Evolutionary conservation across 2,329 filamentous ascomycete genomes (phyloP), one percentile per base, ranked within the genome.

Genomic region (Exophiala spinifera): DNA sequence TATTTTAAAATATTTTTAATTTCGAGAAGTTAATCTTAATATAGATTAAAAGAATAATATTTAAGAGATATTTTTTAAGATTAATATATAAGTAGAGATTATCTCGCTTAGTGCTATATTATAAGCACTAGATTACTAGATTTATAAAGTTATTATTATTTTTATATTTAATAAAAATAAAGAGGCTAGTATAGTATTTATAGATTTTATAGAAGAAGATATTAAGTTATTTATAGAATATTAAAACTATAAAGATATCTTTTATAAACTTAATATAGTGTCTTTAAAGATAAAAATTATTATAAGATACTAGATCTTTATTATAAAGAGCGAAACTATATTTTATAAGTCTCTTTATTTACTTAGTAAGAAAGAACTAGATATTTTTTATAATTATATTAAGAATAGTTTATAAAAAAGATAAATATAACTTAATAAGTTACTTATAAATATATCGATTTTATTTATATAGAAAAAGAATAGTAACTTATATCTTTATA

Each of bases 381-480:
- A n/a, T 42, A 15, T 34, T 19, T 34, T 54, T 42, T 31, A 25
- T n/a, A 39, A 50, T n/a, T 42, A 39, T 37, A 34, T 49, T 44
- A 44, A 50, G 3, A 44, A 36, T 21, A 49, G 8, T 25, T 14
- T 55, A 55, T 20, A 21, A 21, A 55, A 46, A 23, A 28, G 40
- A 4, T 54, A 46, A 15, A 57, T 53, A 28, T 31, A 39, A 17
- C 17, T 15, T 11, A 50, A 15, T 19, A 11, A 57, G 28, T 57
- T 20, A 19, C 42, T n/a, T 28, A 39, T 45, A 28, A 36, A 42
- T 6, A 44, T 43, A 19, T 23, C 20, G 17, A 62, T 61, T 31
- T 36, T 66, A 8, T 65, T 66, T 53, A 40, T 66, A 40, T 56
- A 36, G 21, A 67, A 68, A 36, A 61, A 61, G 15, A 51, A 63